Percentiles rank a stretch among this genome's conserved stretches.
Conservation (phyloP, 805 yeast species). For the Candida nanaspora region DNA sequence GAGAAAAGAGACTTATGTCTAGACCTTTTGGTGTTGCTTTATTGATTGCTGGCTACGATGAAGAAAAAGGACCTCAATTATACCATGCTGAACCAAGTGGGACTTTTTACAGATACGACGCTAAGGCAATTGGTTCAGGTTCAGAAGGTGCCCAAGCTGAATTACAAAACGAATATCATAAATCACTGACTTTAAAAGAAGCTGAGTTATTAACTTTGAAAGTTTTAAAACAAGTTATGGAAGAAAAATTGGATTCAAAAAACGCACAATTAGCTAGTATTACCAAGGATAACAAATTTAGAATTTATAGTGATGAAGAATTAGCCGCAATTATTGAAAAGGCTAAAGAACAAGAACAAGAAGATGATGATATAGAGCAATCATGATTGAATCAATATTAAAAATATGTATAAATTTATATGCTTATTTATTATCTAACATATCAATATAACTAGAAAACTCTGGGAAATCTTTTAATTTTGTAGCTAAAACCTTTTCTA, state of each 20-base stretch:
- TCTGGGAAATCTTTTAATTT: slow-evolving; percentile 90
- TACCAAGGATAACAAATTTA: slow-evolving; percentile 79
- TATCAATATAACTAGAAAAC: slow-evolving; percentile 74
- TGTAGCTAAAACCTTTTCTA: slow-evolving; percentile 79
- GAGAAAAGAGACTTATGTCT: slow-evolving; percentile 92
- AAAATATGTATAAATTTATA: background rate
- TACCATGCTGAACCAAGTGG: slow-evolving; percentile 99
- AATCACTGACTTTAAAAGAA: slow-evolving; percentile 81
- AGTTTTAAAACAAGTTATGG: slow-evolving; percentile 96
- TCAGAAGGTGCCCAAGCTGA: slow-evolving; percentile 99
- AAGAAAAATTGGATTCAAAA: slow-evolving; percentile 90
- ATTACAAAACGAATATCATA: slow-evolving; percentile 92
- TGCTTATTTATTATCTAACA: slow-evolving; percentile 10
- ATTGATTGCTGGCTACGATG: slow-evolving; percentile 89
- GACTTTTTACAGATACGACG: slow-evolving; percentile 94
- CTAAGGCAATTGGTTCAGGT: slow-evolving; percentile 98
- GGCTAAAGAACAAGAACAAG: slow-evolving; percentile 66
- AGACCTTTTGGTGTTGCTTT: slow-evolving; percentile 99
- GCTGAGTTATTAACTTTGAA: slow-evolving; percentile 87
- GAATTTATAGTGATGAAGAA: slow-evolving; percentile 74
- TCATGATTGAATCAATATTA: background rate
- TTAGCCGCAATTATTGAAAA: slow-evolving; percentile 75
- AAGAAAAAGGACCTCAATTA: slow-evolving; percentile 90
- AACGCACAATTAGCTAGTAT: slow-evolving; percentile 95
- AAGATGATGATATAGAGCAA: slow-evolving; percentile 28